phyloP scores from a whole-genome alignment of 2,329 filamentous ascomycete genomes.

The Juglanconis oblonga region DNA sequence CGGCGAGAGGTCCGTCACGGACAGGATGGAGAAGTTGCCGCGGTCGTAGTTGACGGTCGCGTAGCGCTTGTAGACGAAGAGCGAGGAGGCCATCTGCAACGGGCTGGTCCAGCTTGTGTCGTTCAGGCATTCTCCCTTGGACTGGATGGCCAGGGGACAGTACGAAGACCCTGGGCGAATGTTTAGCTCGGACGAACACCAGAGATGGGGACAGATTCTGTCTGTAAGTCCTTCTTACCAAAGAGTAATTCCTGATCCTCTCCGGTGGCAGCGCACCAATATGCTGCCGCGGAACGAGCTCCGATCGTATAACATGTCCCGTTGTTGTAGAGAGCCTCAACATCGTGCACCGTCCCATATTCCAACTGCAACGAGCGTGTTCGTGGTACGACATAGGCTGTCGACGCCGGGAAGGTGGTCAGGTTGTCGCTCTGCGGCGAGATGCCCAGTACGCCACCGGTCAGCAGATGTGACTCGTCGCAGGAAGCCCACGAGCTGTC shows the following conservation, averaged over 20 bases:
- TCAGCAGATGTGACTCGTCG: slow-evolving; percentile 5
- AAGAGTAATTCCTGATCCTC: not conserved
- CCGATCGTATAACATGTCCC: slow-evolving; percentile 7
- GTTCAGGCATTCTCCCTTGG: slow-evolving; percentile 1
- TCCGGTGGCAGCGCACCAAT: slow-evolving; percentile 4
- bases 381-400: slow-evolving; percentile 6
- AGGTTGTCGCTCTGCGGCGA: slow-evolving; percentile 7
- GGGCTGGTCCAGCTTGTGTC: slow-evolving; percentile 6
- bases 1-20: slow-evolving; percentile 1
- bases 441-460: slow-evolving; percentile 5
- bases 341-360: slow-evolving; percentile 7
- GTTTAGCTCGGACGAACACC: not conserved
- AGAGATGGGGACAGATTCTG: not conserved
- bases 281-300: slow-evolving; percentile 1
- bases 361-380: slow-evolving; percentile 10
- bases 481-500: slow-evolving; percentile 3
- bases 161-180: slow-evolving; percentile 3
- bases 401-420: not conserved
- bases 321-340: not conserved
- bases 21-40: slow-evolving; percentile 12
- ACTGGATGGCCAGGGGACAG: slow-evolving; percentile 5
- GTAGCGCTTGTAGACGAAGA: slow-evolving; percentile 10
- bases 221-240: not conserved
- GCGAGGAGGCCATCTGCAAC: slow-evolving; percentile 1
- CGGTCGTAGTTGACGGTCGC: slow-evolving; percentile 13